phyloP scores from a whole-genome alignment of 2,329 filamentous ascomycete species.

The Neoarthrinium moseri region DNA sequence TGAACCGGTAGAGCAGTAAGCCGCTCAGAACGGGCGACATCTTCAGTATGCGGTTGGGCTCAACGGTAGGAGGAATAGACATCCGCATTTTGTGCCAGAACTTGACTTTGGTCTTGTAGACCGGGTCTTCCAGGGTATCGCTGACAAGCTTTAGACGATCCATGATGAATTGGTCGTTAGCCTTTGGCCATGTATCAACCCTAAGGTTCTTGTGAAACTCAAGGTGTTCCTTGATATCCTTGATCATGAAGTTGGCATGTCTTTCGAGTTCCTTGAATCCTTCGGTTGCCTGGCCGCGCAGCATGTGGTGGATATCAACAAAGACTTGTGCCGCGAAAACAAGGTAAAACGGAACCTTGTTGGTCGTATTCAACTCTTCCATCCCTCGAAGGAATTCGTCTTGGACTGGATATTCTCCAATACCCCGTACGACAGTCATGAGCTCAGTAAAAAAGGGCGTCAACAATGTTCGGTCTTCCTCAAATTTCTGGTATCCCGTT shows the following conservation, averaged over 20 bases:
- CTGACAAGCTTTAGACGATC: too few species aligned
- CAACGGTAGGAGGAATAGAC: too few species aligned
- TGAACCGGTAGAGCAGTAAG: background rate
- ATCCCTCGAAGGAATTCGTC: slow-evolving; percentile 38
- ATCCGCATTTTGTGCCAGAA: too few species aligned
- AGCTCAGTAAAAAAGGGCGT: slow-evolving; percentile 33
- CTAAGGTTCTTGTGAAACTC: too few species aligned
- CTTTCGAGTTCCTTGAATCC: too few species aligned
- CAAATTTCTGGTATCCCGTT: slow-evolving; percentile 27
- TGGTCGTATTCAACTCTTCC: slow-evolving; percentile 26
- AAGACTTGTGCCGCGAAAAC: slow-evolving; percentile 39
- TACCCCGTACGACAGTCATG: slow-evolving; percentile 11
- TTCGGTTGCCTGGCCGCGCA: too few species aligned
- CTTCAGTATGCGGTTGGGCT: background rate
- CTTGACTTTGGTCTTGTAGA: too few species aligned
- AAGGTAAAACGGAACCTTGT: slow-evolving; percentile 31
- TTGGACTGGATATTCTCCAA: slow-evolving; percentile 25
- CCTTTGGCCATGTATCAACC: too few species aligned
- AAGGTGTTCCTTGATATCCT: too few species aligned
- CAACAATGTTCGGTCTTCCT: slow-evolving; percentile 33
- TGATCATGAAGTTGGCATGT: too few species aligned
- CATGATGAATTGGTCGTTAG: too few species aligned
- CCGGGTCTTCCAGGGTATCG: too few species aligned
- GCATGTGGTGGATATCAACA: slow-evolving; percentile 37
- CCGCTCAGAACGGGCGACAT: background rate